phyloP scores from a whole-genome alignment of 805 yeast species.

The Brettanomyces custersianus region DNA sequence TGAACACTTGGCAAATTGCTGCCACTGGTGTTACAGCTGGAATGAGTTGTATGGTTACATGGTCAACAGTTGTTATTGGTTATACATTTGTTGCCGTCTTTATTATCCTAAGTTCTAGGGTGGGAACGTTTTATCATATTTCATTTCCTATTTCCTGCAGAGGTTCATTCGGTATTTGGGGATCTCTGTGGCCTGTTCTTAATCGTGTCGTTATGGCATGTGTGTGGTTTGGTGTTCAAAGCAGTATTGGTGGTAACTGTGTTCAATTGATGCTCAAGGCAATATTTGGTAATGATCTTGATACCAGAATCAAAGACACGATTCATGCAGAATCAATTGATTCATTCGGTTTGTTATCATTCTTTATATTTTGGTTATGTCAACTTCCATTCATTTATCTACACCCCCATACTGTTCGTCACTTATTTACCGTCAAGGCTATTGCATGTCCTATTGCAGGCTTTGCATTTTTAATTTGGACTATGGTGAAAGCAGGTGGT shows the following conservation, averaged over 20 bases:
- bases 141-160: conserved; percentile 80
- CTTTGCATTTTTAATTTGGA: conserved; percentile 76
- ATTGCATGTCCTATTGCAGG: conserved; percentile 76
- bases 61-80: conserved; percentile 87
- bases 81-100: conserved; percentile 62
- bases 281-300: conserved; percentile 61
- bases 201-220: conserved; percentile 74
- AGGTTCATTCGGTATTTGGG: conserved; percentile 80
- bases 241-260: conserved; percentile 80
- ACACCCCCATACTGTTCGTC: conserved; percentile 75
- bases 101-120: conserved; percentile 62
- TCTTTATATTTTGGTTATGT: conserved; percentile 74
- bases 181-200: conserved; percentile 79
- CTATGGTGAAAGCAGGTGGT: conserved; percentile 71
- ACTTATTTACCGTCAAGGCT: conserved; percentile 77
- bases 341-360: conserved; percentile 63
- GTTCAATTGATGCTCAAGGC: conserved; percentile 68
- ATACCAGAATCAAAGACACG: conserved; percentile 55
- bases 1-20: conserved; percentile 88
- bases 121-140: conserved; percentile 74
- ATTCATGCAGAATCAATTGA: conserved; percentile 42
- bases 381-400: conserved; percentile 76
- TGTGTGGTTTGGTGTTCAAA: conserved; percentile 84
- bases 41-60: conserved; percentile 83
- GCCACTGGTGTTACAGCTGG: conserved; percentile 76